Percentiles rank a stretch among this genome's conserved stretches.
Conservation (phyloP, 1,284 basidiomycete genomes). For the Irpex rosettiformis region DNA sequence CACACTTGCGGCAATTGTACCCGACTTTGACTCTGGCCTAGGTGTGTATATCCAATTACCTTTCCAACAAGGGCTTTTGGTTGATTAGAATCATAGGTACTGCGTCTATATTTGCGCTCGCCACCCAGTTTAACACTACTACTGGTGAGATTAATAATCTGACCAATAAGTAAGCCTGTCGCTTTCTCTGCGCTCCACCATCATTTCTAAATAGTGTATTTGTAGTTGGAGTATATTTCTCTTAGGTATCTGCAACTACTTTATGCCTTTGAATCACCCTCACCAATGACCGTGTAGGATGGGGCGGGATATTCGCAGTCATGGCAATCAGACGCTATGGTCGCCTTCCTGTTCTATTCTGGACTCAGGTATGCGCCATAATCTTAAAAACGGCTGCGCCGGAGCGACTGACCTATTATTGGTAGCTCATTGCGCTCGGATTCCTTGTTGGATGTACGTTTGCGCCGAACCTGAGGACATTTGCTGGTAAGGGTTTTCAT, state of each 20-base stretch:
- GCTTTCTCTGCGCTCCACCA: not conserved
- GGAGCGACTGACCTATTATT: too few species aligned
- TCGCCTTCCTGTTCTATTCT: constrained; percentile 59
- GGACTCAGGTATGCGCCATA: constrained; percentile 44
- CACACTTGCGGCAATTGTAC: constrained; percentile 63
- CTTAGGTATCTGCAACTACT: constrained; percentile 36
- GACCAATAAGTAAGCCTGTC: constrained; percentile 46
- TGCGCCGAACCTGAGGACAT: constrained; percentile 49
- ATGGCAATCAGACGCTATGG: constrained; percentile 59
- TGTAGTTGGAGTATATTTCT: constrained; percentile 67
- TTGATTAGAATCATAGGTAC: constrained; percentile 38
- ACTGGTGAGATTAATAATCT: constrained; percentile 59
- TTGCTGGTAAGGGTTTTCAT: constrained; percentile 37
- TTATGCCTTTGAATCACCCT: not conserved
- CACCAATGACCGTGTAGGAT: constrained; percentile 33
- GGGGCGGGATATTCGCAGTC: constrained; percentile 57
- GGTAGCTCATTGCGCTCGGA: constrained; percentile 42
- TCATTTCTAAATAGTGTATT: not conserved
- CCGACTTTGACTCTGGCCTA: constrained; percentile 66
- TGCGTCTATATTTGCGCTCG: constrained; percentile 56
- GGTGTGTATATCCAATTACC: constrained; percentile 33
- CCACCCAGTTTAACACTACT: constrained; percentile 54
- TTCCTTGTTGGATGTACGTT: constrained; percentile 53
- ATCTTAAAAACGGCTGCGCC: too few species aligned
- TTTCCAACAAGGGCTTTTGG: not conserved